Percentiles rank a stretch among this genome's conserved stretches.
These are phyloP conservation scores for Panicum miliaceum DNA, from an alignment of 176 grass and related monocot genomes.

Conservation along the genomic window DNA sequence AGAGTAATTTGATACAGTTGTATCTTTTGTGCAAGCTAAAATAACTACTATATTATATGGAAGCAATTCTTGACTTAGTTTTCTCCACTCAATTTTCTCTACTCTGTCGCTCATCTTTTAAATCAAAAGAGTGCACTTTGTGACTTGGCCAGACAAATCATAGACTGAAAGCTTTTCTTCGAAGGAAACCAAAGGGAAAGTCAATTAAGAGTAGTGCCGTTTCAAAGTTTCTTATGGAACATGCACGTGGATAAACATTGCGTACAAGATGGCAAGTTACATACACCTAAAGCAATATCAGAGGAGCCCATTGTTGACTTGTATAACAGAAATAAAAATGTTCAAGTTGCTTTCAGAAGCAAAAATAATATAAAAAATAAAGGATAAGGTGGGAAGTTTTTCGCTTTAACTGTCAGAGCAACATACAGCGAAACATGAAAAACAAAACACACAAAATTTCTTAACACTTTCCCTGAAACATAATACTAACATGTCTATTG, in stretches of 20 bases:
- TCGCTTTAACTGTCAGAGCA: neutral
- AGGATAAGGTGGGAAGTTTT: neutral
- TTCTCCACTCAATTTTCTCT: neutral
- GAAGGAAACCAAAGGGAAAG: neutral
- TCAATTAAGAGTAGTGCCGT: neutral
- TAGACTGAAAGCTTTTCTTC: neutral
- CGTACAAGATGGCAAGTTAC: slow-evolving; percentile 12
- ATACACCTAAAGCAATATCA: slow-evolving; percentile 35
- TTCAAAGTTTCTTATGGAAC: slow-evolving; percentile 2
- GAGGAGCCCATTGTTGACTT: slow-evolving; percentile 1
- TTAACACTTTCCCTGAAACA: neutral
- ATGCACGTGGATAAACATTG: neutral
- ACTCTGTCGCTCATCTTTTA: neutral
- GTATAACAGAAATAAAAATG: slow-evolving; percentile 1
- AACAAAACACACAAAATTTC: neutral
- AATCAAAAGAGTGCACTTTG: neutral
- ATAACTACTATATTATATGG: neutral
- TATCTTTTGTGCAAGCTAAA: neutral
- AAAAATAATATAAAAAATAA: neutral
- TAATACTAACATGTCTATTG: neutral
- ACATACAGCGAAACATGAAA: neutral
- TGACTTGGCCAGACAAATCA: neutral
- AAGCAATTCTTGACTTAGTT: neutral
- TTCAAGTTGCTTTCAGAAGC: slow-evolving; percentile 1
- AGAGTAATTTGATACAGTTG: neutral